Evolutionary conservation across 257 asterid genomes (phyloP).

Genomic region (Mentha longifolia): DNA sequence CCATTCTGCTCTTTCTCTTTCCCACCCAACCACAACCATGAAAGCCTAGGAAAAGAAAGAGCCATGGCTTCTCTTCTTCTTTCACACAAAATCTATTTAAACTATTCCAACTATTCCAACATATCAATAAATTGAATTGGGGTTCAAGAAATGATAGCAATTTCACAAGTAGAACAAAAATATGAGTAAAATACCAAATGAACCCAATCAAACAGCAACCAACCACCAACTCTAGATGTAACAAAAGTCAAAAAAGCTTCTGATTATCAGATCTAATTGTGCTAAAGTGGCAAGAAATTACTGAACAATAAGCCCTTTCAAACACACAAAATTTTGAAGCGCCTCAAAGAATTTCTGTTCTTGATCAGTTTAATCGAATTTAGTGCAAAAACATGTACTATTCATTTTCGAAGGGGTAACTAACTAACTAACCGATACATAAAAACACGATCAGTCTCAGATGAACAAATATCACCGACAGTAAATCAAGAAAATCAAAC

Average conservation of each 20-base stretch:
- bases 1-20: conserved; percentile 81
- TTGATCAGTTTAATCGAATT: not conserved
- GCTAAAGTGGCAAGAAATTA: conserved; percentile 32
- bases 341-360: conserved; percentile 17
- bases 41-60: conserved; percentile 68
- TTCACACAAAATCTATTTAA: conserved; percentile 7
- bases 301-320: conserved; percentile 21
- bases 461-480: conserved; percentile 26
- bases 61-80: conserved; percentile 40
- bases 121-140: conserved; percentile 34
- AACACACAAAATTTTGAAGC: conserved; percentile 23
- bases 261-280: conserved; percentile 16
- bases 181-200: conserved; percentile 25
- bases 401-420: conserved; percentile 10
- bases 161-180: conserved; percentile 10
- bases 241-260: conserved; percentile 26
- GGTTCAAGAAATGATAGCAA: conserved; percentile 28
- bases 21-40: conserved; percentile 83
- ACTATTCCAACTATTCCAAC: conserved; percentile 17
- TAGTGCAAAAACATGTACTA: conserved; percentile 15
- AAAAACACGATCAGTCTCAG: conserved; percentile 19
- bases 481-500: not conserved
- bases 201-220: conserved; percentile 34
- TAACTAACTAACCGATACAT: conserved; percentile 9
- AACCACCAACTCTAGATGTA: conserved; percentile 25